Evolutionary conservation across 495 filamentous ascomycete genomes (phyloP), one percentile per base, ranked within the genome.

Genomic region (Annulohypoxylon nitens): DNA sequence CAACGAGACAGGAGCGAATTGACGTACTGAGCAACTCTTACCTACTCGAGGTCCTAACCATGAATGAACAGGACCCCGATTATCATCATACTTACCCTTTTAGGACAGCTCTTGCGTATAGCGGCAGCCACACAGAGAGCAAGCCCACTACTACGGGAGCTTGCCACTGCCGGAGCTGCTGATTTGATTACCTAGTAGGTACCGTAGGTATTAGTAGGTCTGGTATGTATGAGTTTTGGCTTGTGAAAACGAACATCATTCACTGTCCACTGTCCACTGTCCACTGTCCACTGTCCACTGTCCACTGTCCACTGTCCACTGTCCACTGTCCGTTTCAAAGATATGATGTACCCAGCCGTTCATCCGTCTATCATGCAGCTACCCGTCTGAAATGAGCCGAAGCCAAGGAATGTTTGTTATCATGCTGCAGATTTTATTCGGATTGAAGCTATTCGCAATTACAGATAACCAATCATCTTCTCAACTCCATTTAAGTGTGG

Each of bases 401-500:
- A 33, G 63, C 51, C 61, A 74, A 37, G 55, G 7, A 54, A 64
- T 63, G 50, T 51, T 67, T 62, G 43, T 47, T 23, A 61, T 61
- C 20, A 55, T 62, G 20, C 60, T 41, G 53, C 51, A 75, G 43
- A 14, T 61, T 20, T 20, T 60, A 26, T 9, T 43, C 34, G 33
- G 53, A 10, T 55, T 70, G 72, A 75, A 39, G 72, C 64, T 75
- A 75, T 75, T 75, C 72, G 53, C 72, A 75, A 43, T 68, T 25
- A 25, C 26, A 18, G 30, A 30, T 9, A 58, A 25, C 62, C 7
- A 70, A 60, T 70, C 30, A 64, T 48, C 14, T 45, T 45, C 43
- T 54, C 60, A 9, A 33, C 50, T 66, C 25, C 43, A 25, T 41
- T 48, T 9, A 48, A 47, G 58, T 41, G 58, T 60, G 47, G 67